phyloP scores from a whole-genome alignment of 352 stramenopile species.

The Phytopythium kandeliae region DNA sequence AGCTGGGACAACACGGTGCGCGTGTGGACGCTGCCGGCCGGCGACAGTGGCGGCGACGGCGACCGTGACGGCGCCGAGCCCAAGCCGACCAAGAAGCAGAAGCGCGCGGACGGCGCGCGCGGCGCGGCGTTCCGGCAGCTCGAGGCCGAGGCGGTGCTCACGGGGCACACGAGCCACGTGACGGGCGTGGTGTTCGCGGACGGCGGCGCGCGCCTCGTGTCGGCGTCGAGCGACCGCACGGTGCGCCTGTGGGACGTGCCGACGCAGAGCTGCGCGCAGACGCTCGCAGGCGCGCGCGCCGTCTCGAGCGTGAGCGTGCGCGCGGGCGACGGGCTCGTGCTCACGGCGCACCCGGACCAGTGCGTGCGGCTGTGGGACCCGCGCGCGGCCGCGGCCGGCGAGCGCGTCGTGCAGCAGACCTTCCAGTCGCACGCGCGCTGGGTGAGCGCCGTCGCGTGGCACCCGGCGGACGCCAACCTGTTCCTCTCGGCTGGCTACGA shows the following conservation, averaged over 20 bases:
- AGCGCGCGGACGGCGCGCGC: slow-evolving; percentile 34
- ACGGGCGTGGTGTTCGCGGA: slow-evolving; percentile 60
- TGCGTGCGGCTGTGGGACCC: slow-evolving; percentile 82
- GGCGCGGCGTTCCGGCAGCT: slow-evolving; percentile 53
- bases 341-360: slow-evolving; percentile 77
- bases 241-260: slow-evolving; percentile 78
- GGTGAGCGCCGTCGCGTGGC: slow-evolving; percentile 75
- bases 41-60: not conserved
- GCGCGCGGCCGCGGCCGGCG: slow-evolving; percentile 52
- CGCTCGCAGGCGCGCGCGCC: slow-evolving; percentile 66
- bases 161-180: slow-evolving; percentile 74
- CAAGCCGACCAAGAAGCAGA: slow-evolving; percentile 69
- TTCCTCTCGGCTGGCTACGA: slow-evolving; percentile 79
- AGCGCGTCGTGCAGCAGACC: slow-evolving; percentile 70
- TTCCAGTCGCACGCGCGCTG: slow-evolving; percentile 84
- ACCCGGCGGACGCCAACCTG: slow-evolving; percentile 47
- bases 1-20: slow-evolving; percentile 86
- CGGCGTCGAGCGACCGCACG: slow-evolving; percentile 58
- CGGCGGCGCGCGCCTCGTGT: slow-evolving; percentile 39
- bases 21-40: slow-evolving; percentile 40
- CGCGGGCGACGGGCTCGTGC: slow-evolving; percentile 44
- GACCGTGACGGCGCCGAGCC: slow-evolving; percentile 14
- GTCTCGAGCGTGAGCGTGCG: slow-evolving; percentile 74
- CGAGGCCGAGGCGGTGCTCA: slow-evolving; percentile 68
- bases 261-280: slow-evolving; percentile 68